These are phyloP conservation scores for Trichoderma sp. DNA, from an alignment of 2,329 filamentous ascomycete species.

Conservation along the genomic window DNA sequence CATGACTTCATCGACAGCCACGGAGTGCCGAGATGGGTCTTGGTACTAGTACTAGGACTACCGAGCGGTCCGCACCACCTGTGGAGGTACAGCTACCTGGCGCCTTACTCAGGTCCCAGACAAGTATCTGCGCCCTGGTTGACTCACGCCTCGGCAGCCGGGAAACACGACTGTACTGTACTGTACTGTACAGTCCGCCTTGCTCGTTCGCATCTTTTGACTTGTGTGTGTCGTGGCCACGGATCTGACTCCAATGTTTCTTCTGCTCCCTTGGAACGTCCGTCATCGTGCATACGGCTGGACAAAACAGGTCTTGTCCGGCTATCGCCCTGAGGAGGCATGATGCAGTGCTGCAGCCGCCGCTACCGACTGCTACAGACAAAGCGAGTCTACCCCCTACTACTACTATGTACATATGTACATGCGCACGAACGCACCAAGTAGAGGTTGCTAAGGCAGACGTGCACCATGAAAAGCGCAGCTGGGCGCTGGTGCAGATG, in stretches of 20 bases:
- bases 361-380: slow-evolving; percentile 10
- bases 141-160: slow-evolving; percentile 12
- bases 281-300: slow-evolving; percentile 6
- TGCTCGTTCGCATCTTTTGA: background rate
- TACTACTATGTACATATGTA: background rate
- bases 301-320: background rate
- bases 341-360: slow-evolving; percentile 5
- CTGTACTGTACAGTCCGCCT: background rate
- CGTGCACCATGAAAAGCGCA: background rate
- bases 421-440: background rate
- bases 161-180: background rate
- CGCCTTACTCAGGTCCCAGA: background rate
- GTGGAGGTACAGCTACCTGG: background rate
- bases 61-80: background rate
- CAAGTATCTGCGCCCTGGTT: background rate
- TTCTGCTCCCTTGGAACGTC: background rate
- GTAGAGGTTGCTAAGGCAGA: background rate
- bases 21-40: background rate
- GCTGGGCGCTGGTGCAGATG: slow-evolving; percentile 1
- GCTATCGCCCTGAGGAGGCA: background rate
- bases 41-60: background rate
- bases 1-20: slow-evolving; percentile 9
- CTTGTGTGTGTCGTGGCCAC: background rate
- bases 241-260: slow-evolving; percentile 5
- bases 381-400: background rate